Conservation (phyloP, 305 asterid species). For the Caryopteris hybrid region DNA sequence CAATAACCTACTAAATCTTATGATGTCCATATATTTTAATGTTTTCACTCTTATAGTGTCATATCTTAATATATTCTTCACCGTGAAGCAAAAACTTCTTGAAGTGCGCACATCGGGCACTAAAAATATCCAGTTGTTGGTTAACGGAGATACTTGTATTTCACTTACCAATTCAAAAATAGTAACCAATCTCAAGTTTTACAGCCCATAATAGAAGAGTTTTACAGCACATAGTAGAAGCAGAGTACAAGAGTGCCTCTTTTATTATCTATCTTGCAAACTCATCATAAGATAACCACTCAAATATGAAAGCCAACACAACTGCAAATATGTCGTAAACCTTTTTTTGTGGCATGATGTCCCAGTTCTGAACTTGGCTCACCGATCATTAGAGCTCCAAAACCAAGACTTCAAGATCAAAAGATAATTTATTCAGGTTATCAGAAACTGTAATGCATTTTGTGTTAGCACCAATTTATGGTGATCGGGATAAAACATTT, state of each 20-base stretch:
- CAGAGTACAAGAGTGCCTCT: conserved; percentile 19
- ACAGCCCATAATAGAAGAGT: conserved; percentile 16
- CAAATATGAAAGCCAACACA: conserved; percentile 24
- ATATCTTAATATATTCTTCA: too few relatives aligned
- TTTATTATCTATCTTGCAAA: conserved; percentile 31
- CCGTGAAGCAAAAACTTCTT: too few relatives aligned
- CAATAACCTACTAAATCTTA: too few relatives aligned
- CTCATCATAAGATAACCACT: conserved; percentile 22
- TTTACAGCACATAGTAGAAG: conserved; percentile 23
- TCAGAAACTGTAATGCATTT: background rate
- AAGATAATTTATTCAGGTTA: conserved; percentile 11
- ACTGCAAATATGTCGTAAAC: conserved; percentile 8
- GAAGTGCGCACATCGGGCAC: too few relatives aligned
- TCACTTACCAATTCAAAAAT: conserved; percentile 2
- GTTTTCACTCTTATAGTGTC: too few relatives aligned
- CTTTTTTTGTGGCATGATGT: background rate
- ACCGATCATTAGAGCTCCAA: conserved; percentile 69
- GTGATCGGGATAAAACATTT: background rate
- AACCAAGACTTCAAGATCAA: conserved; percentile 64
- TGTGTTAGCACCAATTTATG: background rate
- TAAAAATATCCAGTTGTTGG: too few relatives aligned
- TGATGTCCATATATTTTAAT: too few relatives aligned
- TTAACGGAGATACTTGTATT: too few relatives aligned
- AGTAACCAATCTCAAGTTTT: conserved; percentile 13
- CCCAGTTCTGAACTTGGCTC: conserved; percentile 11